These are phyloP conservation scores for Geotrichum siamense DNA, from an alignment of 1,139 yeast species.

Conservation along the genomic window DNA sequence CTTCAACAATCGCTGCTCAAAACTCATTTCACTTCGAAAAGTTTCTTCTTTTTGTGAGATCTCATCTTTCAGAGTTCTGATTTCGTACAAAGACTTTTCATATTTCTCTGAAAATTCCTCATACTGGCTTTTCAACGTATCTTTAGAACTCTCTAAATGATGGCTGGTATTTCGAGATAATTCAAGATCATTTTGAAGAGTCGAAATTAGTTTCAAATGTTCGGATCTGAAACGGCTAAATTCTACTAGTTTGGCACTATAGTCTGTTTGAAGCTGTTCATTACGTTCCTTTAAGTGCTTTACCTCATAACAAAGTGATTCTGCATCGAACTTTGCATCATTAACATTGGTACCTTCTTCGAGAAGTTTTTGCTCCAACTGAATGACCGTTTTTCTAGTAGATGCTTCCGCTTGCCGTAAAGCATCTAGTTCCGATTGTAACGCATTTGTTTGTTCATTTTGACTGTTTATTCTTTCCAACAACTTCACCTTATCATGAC, in stretches of 20 bases:
- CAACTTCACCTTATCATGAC: constrained; percentile 37
- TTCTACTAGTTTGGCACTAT: constrained; percentile 34
- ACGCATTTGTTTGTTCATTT: constrained; percentile 43
- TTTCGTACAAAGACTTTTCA: constrained; percentile 37
- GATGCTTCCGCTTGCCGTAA: constrained; percentile 45
- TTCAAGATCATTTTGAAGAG: constrained; percentile 36
- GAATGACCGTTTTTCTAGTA: constrained; percentile 38
- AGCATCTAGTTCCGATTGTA: constrained; percentile 47
- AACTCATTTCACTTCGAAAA: constrained; percentile 53
- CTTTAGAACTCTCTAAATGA: constrained; percentile 30
- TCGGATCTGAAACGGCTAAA: constrained; percentile 37
- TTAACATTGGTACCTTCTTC: constrained; percentile 32
- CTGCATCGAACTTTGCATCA: constrained; percentile 36
- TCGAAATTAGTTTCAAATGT: constrained; percentile 29
- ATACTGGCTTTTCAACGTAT: constrained; percentile 30
- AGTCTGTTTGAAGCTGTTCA: constrained; percentile 37
- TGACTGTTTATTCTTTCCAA: constrained; percentile 41
- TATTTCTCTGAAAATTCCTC: constrained; percentile 36
- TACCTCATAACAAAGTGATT: constrained; percentile 38
- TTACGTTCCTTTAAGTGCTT: constrained; percentile 35
- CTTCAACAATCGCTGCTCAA: constrained; percentile 56
- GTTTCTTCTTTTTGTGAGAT: constrained; percentile 45
- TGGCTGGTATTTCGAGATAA: constrained; percentile 33
- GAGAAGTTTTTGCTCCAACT: constrained; percentile 37
- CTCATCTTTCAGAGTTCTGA: constrained; percentile 45